Evolutionary conservation across 177 flowering plant genomes (phyloP).

Genomic region (Tripterygium wilfordii): DNA sequence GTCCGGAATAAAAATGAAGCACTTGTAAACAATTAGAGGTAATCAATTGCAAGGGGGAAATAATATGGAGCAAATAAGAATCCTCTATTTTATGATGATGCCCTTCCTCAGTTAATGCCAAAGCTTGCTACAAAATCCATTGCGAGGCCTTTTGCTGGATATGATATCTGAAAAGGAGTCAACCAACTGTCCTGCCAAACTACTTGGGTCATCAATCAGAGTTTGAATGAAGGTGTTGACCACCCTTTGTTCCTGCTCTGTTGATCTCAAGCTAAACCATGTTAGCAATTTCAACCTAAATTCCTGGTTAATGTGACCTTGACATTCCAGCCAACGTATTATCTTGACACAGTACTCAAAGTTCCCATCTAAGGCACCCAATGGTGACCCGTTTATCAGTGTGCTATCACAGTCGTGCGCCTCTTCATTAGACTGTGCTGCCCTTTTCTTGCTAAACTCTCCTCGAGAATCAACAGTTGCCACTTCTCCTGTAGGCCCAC

Average conservation of each 20-base stretch:
- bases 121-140: slow-evolving; percentile 71
- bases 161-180: slow-evolving; percentile 79
- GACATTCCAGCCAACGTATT: slow-evolving; percentile 82
- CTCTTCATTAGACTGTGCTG: slow-evolving; percentile 45
- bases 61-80: slow-evolving; percentile 11
- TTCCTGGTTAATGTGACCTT: slow-evolving; percentile 70
- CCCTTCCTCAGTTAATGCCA: slow-evolving; percentile 40
- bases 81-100: slow-evolving; percentile 5
- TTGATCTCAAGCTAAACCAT: slow-evolving; percentile 92
- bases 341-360: slow-evolving; percentile 89
- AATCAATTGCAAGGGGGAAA: slow-evolving; percentile 1
- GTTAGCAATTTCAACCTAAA: slow-evolving; percentile 87
- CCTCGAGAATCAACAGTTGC: slow-evolving; percentile 57
- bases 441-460: slow-evolving; percentile 43
- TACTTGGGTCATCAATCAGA: slow-evolving; percentile 76
- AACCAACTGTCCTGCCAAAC: slow-evolving; percentile 88
- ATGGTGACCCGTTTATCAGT: slow-evolving; percentile 65
- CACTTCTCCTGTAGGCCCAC: slow-evolving; percentile 35
- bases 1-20: slow-evolving; percentile 18
- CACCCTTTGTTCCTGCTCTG: slow-evolving; percentile 81
- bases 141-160: slow-evolving; percentile 60
- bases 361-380: slow-evolving; percentile 49
- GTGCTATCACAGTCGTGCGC: slow-evolving; percentile 79
- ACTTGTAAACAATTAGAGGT: slow-evolving; percentile 15
- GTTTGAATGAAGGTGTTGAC: slow-evolving; percentile 82